Evolutionary conservation across 1,139 yeast species (phyloP), one percentile per base, ranked within the genome.

Genomic region (Eremothecium gossypii): DNA sequence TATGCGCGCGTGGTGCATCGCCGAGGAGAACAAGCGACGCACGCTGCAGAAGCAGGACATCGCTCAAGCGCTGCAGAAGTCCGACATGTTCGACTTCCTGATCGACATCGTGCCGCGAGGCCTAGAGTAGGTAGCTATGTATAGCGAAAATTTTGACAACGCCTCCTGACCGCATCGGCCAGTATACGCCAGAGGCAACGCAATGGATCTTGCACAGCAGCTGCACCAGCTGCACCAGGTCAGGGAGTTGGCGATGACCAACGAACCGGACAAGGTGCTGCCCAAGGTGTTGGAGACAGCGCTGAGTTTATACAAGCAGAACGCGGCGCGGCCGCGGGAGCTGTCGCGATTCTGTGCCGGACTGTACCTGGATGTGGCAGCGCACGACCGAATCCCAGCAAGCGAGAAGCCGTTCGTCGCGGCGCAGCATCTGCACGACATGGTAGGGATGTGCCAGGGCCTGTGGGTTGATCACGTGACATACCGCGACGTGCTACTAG

Each of bases 1-100:
- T 9, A 87, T 91, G 96, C 72, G 98, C 46, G 97, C 98, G 2
- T 91, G 98, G 98, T 86, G 91, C 48, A 96, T 89, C 55, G 96
- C 97, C 1, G 97, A 91, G 61, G 96, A 86, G 55, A 86, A 85
- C 66, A 91, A 91, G 60, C 74, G 98, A 51, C 71, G 98, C 50
- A 91, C 98, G 8, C 67, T 91, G 47, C 98, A 91, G 64, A 82
- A 89, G 55, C 81, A 89, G 2, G 98, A 91, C 60, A 87, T 91
- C 49, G 95, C 96, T 2, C 93, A 94, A 30, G 98, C 98, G 1
- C 70, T 91, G 47, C 93, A 91, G 49, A 86, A 85, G 60, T 79
- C 91, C 42, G 98, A 91, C 63, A 89, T 91, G 96, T 91, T 89
- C 70, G 98, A 91, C 60, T 91, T 91, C 59, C 67, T 91, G 45